Base-by-base conservation (phyloP, 805 yeast genomes). In the Barnettozyma californica region DNA sequence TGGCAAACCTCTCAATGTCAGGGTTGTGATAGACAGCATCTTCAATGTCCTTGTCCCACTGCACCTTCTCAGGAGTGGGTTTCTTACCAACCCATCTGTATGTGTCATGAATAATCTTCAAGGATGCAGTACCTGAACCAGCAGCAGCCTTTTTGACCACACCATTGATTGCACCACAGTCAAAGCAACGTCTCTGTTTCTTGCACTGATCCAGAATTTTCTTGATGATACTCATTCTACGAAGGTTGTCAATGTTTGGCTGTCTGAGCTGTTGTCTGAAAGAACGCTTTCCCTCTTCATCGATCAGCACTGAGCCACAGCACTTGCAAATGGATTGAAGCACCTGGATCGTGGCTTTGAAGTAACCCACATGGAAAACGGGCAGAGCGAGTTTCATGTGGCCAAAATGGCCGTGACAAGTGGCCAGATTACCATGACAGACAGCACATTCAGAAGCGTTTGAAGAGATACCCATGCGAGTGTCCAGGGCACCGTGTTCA, bases 401-500 rank as follows among this genome's bases (percentile, higher is more conserved):
- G 38, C 99, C 99, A 66, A 94, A 94, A 70, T 94, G 99, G 50
- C 99, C 99, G 69, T 92, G 97, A 66, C 99, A 94, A 1, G 96
- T 79, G 0, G 96, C 96, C 54, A 94, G 70, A 57, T 82, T 81
- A 3, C 98, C 98, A 58, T 81, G 88, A 69, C 99, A 94, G 0
- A 98, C 95, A 13, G 78, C 66, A 73, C 99, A 94, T 63, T 86
- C 95, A 14, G 81, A 72, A n/a, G 84, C 68, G 56, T 88, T 90
- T 46, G 94, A 81, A 6, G 96, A 87, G 4, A 88, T 88, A 64
- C 99, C 99, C 99, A 95, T 90, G 46, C 78, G 75, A 20, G 89
- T 77, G 66, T 94, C 99, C 37, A 94, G 72, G 2, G 99, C 97
- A 53, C 99, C 99, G 54, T 80, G 76, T 16, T 66, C 71, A 53